Base-by-base conservation (phyloP, 2,329 filamentous ascomycete genomes). In the Albifimbria verrucaria region DNA sequence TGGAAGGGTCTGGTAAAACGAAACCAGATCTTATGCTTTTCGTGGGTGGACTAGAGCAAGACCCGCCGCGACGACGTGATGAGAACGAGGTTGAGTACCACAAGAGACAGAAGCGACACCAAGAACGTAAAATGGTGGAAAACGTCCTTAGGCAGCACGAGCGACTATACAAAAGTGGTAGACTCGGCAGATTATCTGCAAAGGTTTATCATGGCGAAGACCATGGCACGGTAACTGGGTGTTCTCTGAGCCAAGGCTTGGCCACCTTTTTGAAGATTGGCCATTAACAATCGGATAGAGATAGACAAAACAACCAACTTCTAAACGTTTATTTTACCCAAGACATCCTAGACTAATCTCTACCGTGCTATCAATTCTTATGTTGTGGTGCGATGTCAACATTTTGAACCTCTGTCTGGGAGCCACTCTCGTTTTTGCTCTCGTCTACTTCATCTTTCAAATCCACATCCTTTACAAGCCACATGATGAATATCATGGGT, bases 401-500 rank as follows among this genome's bases (percentile, higher is more conserved):
- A 7, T 32, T 32, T 15, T 7, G 9, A 32, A 15, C 26, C 7
- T 32, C 26, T 7, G 9, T 15, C 26, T 32, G 26, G 26, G 9
- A 9, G 26, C 15, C 26, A 32, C 9, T 15, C 15, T 32, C 26
- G 15, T 32, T 15, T 32, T 32, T 15, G 26, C 26, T 32, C 26
- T 32, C 9, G 26, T 15, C 9, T 32, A n/a, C n/a, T n/a, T n/a
- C n/a, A n/a, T 32, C 26, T 32, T 32, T 51, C 17, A 62, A 3
- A n/a, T 62, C 50, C 4, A 65, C 52, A 7, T 62, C 60, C 50
- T 62, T 63, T 1, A 65, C 56, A 1, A 57, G 55, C 39, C 63
- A 62, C 61, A 65, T 65, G 7, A 63, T 52, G 1, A 65, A 24
- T 4, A 65, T 32, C 59, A 65, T 62, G 1, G 61, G 62, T 0